A percentile compares a stretch with the other conserved stretches of the same genome.
Evolutionary conservation across 805 yeast genomes (phyloP).

Genomic region (Candida verbasci): DNA sequence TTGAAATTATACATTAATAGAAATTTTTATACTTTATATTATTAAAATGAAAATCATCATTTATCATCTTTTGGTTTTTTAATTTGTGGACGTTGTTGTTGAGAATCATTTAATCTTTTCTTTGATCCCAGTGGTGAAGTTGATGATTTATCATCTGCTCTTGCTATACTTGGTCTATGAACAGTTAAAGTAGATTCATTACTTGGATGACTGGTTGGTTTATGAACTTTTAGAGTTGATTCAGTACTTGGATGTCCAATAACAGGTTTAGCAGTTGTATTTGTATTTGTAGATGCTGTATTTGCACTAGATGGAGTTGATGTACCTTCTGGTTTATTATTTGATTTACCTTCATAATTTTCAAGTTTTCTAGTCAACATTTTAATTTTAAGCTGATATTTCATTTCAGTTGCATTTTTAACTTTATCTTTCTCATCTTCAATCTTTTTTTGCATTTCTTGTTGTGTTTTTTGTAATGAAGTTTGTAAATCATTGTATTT

Average conservation of each 20-base stretch:
- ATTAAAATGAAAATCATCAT: neutral
- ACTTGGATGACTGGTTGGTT: conserved; percentile 12
- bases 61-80: conserved; percentile 10
- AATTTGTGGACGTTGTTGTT: conserved; percentile 9
- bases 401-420: conserved; percentile 49
- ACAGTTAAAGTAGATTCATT: conserved; percentile 29
- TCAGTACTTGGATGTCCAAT: neutral
- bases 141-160: conserved; percentile 9
- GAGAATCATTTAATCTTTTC: conserved; percentile 6
- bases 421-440: conserved; percentile 34
- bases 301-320: neutral
- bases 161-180: conserved; percentile 21
- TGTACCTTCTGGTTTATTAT: neutral
- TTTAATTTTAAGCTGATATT: conserved; percentile 53
- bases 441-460: conserved; percentile 16
- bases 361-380: conserved; percentile 54
- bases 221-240: conserved; percentile 1
- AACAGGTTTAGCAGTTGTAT: neutral
- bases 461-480: conserved; percentile 4
- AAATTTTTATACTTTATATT: too few relatives aligned
- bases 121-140: conserved; percentile 4
- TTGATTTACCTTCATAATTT: conserved; percentile 33
- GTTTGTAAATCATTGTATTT: conserved; percentile 16
- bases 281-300: neutral
- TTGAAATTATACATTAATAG: too few relatives aligned